Conservation (phyloP, 1,284 basidiomycete genomes). For the Puccinia coronata region DNA sequence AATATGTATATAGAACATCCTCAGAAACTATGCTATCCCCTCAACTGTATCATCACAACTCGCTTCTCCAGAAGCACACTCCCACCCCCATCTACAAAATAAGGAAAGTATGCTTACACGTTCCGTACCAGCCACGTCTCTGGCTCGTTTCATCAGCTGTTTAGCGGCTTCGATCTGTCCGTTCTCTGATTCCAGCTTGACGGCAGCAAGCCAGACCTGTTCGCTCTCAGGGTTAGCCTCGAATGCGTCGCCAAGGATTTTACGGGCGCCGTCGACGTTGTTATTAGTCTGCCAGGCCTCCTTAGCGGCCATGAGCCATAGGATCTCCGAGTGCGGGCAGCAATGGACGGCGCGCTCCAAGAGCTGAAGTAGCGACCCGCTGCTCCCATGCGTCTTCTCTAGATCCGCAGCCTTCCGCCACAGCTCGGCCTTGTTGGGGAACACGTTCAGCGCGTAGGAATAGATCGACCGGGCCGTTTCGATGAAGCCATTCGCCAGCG, state of each 20-base stretch:
- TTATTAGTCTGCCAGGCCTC: slow-evolving; percentile 81
- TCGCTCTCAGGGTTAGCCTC: slow-evolving; percentile 94
- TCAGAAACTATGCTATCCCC: background rate
- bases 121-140: slow-evolving; percentile 84
- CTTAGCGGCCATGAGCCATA: slow-evolving; percentile 97
- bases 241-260: slow-evolving; percentile 85
- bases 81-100: no score
- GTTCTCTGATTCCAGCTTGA: slow-evolving; percentile 92
- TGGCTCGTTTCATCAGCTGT: slow-evolving; percentile 80
- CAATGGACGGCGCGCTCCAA: slow-evolving; percentile 79
- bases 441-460: slow-evolving; percentile 86
- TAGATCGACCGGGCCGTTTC: slow-evolving; percentile 83
- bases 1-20: background rate
- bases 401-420: slow-evolving; percentile 90
- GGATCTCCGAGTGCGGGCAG: slow-evolving; percentile 88
- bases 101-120: slow-evolving; percentile 65
- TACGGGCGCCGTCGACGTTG: slow-evolving; percentile 81
- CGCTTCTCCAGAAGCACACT: background rate
- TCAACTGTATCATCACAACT: slow-evolving; percentile 5
- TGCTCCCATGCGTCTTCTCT: slow-evolving; percentile 84
- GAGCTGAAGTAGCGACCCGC: slow-evolving; percentile 78
- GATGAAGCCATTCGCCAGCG: slow-evolving; percentile 72
- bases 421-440: slow-evolving; percentile 75
- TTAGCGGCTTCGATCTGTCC: slow-evolving; percentile 81
- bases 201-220: slow-evolving; percentile 93